phyloP scores from a whole-genome alignment of 495 filamentous ascomycete genomes.

The Penicillium mononematosum region DNA sequence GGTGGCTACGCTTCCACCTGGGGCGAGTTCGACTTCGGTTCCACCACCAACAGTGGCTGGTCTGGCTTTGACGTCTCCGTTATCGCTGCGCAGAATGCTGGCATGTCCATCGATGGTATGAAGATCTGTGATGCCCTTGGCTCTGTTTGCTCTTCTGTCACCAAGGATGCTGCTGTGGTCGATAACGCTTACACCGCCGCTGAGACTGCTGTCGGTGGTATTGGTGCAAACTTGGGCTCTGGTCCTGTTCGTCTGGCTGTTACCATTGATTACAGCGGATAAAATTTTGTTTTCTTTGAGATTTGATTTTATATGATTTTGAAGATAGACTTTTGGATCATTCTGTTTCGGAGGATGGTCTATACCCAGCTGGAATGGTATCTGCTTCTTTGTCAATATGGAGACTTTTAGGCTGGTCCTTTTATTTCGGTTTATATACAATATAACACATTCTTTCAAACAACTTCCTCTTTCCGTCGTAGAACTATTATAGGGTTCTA shows the following conservation, averaged over 20 bases:
- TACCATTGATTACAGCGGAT: constrained; percentile 34
- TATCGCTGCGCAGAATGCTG: constrained; percentile 39
- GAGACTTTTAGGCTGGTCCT: constrained; percentile 27
- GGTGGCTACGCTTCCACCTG: constrained; percentile 44
- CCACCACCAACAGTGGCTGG: constrained; percentile 36
- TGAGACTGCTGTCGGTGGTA: constrained; percentile 38
- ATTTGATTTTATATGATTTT: constrained; percentile 14
- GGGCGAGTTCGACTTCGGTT: constrained; percentile 46
- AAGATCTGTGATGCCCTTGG: constrained; percentile 32
- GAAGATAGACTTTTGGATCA: constrained; percentile 12
- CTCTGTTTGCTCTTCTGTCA: constrained; percentile 35
- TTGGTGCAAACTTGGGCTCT: constrained; percentile 38
- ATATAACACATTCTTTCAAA: constrained; percentile 18
- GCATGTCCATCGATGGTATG: constrained; percentile 35
- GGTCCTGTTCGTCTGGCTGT: constrained; percentile 33
- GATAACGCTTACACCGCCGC: constrained; percentile 39
- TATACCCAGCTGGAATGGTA: constrained; percentile 24
- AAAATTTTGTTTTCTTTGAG: constrained; percentile 16
- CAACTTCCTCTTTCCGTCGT: background rate
- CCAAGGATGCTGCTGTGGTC: constrained; percentile 26
- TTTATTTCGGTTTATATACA: constrained; percentile 8
- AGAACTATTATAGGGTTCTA: background rate
- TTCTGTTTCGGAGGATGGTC: constrained; percentile 15
- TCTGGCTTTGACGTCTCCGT: constrained; percentile 45
- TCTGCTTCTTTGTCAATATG: constrained; percentile 24